phyloP scores from a whole-genome alignment of 495 filamentous ascomycete genomes.

The Penicillium manginii region DNA sequence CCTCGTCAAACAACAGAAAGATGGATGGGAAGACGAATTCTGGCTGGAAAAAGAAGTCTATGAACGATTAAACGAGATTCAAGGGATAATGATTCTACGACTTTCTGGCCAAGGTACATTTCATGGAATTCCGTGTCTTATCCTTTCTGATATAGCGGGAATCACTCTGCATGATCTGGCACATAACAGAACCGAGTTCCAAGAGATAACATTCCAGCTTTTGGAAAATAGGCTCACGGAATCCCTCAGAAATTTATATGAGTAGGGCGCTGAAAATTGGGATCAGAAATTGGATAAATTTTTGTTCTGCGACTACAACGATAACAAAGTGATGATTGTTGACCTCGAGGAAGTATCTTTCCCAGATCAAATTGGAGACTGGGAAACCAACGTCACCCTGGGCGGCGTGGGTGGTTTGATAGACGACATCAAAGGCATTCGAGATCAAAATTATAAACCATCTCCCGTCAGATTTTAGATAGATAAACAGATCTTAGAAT shows the following conservation, averaged over 20 bases:
- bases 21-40: conserved; percentile 9
- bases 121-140: conserved; percentile 14
- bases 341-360: conserved; percentile 17
- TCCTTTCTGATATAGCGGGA: conserved; percentile 13
- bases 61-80: conserved; percentile 9
- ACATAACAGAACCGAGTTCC: conserved; percentile 3
- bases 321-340: conserved; percentile 13
- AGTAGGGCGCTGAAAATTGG: conserved; percentile 12
- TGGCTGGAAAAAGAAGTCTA: conserved; percentile 4
- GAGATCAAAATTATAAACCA: conserved; percentile 1
- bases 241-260: conserved; percentile 8
- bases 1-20: conserved; percentile 17
- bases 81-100: conserved; percentile 12
- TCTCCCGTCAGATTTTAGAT: neutral
- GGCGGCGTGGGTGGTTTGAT: conserved; percentile 6
- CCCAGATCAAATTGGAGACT: conserved; percentile 8
- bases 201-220: conserved; percentile 1
- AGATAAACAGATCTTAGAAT: neutral
- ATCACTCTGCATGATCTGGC: conserved; percentile 6
- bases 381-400: conserved; percentile 8
- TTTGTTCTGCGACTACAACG: conserved; percentile 11
- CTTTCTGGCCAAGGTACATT: conserved; percentile 13
- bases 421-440: neutral
- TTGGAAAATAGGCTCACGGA: conserved; percentile 5
- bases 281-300: conserved; percentile 18